Evolutionary conservation across 1,284 basidiomycete genomes (phyloP), one percentile per base, ranked within the genome.

Genomic region (Xanthoconium separans): DNA sequence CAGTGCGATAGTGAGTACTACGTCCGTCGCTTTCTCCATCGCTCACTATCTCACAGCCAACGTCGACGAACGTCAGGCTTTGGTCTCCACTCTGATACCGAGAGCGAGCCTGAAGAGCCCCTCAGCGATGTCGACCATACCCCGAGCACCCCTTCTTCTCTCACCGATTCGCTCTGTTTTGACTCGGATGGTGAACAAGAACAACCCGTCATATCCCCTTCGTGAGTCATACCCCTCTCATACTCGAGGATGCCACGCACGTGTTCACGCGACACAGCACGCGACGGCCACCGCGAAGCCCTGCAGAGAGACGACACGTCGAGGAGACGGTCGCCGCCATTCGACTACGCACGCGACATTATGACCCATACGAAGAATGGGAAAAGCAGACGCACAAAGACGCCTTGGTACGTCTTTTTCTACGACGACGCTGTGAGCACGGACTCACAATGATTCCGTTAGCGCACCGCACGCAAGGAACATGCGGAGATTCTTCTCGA

Each of bases 281-380:
- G 50, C 49, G 47, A 47, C 58, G 62, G 11, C 65, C 36, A 61
- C 73, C 55, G 6, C 55, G 50, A 7, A 69, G 60, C 22, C 65
- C 74, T 3, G 72, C 77, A 6, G 82, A 88, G 59, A 73, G 75
- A 51, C 75, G 77, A 34, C 68, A 80, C 39, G 73, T 85, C 41
- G 81, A 87, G 56, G 89, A 89, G 22, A 84, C 84, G 0, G 72
- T 91, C 6, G 81, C 84, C 6, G 80, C 87, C 9, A 87, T 91
- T 55, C 80, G 86, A 20, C 74, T 87, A 36, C 80, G 81, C 18
- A 79, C 82, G 15, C 78, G 79, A 53, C 79, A 90, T 73, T 75
- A 82, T 53, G 89, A 91, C 61, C 84, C 84, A 18, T 89, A 89
- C 58, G 87, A 89, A 71, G 87, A 90, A 61, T 91, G 87, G 88